Evolutionary conservation across 352 stramenopile genomes (phyloP).

Genomic region (Phytophthora pisi): DNA sequence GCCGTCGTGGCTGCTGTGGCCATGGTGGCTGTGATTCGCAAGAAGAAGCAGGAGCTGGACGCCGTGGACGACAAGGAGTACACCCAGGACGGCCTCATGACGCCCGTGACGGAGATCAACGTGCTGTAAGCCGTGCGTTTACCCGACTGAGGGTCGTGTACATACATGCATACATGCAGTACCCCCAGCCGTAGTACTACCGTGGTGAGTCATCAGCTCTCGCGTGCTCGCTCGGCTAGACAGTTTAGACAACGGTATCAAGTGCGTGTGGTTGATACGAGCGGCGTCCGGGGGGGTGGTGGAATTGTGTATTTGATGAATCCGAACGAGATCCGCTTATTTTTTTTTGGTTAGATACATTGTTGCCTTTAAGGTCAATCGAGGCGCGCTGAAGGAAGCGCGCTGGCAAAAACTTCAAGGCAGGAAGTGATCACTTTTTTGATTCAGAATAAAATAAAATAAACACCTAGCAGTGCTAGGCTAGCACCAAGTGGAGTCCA

Average conservation of each 20-base stretch:
- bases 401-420: conserved; percentile 12
- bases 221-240: conserved; percentile 20
- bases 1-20: conserved; percentile 36
- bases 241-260: conserved; percentile 38
- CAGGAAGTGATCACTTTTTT: conserved; percentile 14
- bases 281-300: conserved; percentile 9
- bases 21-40: conserved; percentile 49
- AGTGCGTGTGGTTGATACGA: conserved; percentile 25
- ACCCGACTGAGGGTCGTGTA: conserved; percentile 19
- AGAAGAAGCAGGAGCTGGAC: conserved; percentile 66
- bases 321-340: conserved; percentile 26
- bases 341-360: neutral
- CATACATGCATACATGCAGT: neutral
- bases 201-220: conserved; percentile 15
- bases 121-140: conserved; percentile 37
- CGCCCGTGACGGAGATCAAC: conserved; percentile 51
- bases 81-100: conserved; percentile 41
- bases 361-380: conserved; percentile 7
- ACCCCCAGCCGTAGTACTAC: conserved; percentile 13
- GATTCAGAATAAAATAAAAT: conserved; percentile 33
- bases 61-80: conserved; percentile 38
- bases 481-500: conserved; percentile 10
- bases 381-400: neutral
- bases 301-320: conserved; percentile 28
- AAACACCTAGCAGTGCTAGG: no score